Percentiles rank a stretch among this genome's conserved stretches.
Evolutionary conservation across 306 rosid species (phyloP).

Genomic region (Trichosanthes cucumerina): DNA sequence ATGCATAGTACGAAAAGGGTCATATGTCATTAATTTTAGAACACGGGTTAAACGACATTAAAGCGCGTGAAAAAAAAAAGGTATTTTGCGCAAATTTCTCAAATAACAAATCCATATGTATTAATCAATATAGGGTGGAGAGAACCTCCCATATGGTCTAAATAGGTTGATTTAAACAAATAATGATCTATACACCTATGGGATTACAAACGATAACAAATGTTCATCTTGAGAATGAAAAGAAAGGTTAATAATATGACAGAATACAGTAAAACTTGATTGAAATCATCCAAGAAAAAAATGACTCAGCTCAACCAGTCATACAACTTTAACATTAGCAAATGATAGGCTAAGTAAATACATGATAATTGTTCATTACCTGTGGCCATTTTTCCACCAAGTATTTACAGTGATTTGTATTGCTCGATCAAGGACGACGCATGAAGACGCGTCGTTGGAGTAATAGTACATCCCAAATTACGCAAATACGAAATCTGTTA

Average conservation of each 20-base stretch:
- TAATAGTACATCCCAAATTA: slow-evolving; percentile 69
- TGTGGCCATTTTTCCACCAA: not conserved
- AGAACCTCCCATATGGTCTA: not conserved
- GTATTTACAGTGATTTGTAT: slow-evolving; percentile 59
- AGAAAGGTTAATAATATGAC: no score
- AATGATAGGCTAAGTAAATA: no score
- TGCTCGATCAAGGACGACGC: slow-evolving; percentile 90
- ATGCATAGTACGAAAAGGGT: no score
- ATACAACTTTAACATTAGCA: not conserved
- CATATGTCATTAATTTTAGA: no score
- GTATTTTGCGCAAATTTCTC: no score
- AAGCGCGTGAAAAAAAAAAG: no score
- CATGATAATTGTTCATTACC: not conserved
- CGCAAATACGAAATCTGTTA: slow-evolving; percentile 75
- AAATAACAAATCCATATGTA: no score
- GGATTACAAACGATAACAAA: not conserved
- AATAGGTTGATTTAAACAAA: not conserved
- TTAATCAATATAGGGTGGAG: not conserved
- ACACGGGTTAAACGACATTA: no score
- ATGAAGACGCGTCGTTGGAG: slow-evolving; percentile 79
- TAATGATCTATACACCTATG: not conserved
- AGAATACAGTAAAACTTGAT: not conserved
- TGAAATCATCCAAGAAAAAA: not conserved
- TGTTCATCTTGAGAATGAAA: not conserved
- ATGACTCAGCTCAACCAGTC: not conserved